Base-by-base conservation (phyloP, 1,284 basidiomycete genomes). In the Ganoderma leucocontextum region DNA sequence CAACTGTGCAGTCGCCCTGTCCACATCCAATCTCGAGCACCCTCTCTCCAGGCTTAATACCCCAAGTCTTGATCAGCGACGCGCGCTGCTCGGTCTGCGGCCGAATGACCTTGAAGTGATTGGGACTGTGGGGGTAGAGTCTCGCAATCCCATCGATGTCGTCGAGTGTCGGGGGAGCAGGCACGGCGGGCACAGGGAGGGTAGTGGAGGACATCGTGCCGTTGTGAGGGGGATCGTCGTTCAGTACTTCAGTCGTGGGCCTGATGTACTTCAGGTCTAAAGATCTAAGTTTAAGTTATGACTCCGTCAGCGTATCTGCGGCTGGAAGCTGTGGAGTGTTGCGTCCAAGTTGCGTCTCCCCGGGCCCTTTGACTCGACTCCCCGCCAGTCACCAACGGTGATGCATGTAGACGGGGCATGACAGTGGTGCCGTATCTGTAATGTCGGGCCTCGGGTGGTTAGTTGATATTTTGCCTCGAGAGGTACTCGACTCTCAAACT, bases 1-100 rank as follows among this genome's bases (percentile, higher is more conserved):
- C 81, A 19, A 78, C 75, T 0, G 82, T 84, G 66, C 78, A 80
- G 66, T 85, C 83, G 13, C 83, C 83, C 63, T 84, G 83, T 0
- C 83, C 83, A 69, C 83, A 84, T 41, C 83, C 83, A 15, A 84
- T 72, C 69, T 85, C 83, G 2, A 84, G 75, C 3, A 84, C 75
- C 3, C 69, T 71, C 39, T 75, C 75, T 4, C 82, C 82, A 1
- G 64, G 67, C 4, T 69, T 17, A 59, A 84, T 81, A 13, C 75
- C 72, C 78, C 79, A 84, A 8, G 73, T 73, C 8, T 72, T 65
- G 19, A 82, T 69, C 7, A 84, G 73, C 36, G 77, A 74, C 42
- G 82, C 72, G n/a, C 83, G 81, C 61, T 85, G 81, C 63, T 78
- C 70, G 38, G 79, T 79, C 67, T 81, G 80, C n/a, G 67, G 53